A percentile compares a stretch with the other conserved stretches of the same genome.
Evolutionary conservation across 805 yeast genomes (phyloP).

Genomic region (Zygosaccharomyces siamensis): DNA sequence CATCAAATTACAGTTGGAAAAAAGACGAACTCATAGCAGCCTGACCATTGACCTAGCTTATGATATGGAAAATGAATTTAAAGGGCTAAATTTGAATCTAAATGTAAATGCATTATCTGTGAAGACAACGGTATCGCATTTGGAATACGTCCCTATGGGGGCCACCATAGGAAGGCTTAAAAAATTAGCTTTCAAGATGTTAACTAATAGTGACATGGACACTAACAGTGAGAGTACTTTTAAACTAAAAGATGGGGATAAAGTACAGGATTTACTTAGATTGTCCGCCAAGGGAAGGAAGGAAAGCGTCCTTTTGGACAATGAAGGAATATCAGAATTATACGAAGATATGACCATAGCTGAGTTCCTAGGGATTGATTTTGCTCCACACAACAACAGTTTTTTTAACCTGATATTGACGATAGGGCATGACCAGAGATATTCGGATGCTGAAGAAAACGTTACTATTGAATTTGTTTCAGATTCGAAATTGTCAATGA

Average conservation of each 20-base stretch:
- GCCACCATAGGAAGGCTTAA: constrained; percentile 18
- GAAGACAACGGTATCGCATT: constrained; percentile 14
- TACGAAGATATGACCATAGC: constrained; percentile 24
- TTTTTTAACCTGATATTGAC: constrained; percentile 31
- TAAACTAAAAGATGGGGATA: constrained; percentile 13
- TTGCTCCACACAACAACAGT: constrained; percentile 31
- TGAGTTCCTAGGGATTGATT: constrained; percentile 34
- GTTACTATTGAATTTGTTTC: constrained; percentile 24
- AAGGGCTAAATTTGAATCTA: constrained; percentile 11
- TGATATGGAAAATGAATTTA: background rate
- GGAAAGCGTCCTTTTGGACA: constrained; percentile 11
- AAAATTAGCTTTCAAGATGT: constrained; percentile 13
- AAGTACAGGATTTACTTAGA: constrained; percentile 16
- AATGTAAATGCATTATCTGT: constrained; percentile 25
- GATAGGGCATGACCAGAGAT: constrained; percentile 21
- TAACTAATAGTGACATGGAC: constrained; percentile 20
- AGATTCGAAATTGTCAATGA: constrained; percentile 20
- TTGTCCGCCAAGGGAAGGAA: constrained; percentile 25
- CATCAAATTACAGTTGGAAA: constrained; percentile 17
- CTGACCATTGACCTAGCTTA: constrained; percentile 14
- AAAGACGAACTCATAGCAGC: constrained; percentile 1
- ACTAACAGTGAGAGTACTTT: constrained; percentile 17
- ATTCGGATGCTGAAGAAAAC: constrained; percentile 8
- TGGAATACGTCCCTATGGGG: constrained; percentile 13
- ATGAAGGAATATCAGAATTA: constrained; percentile 13